Conservation (phyloP, 2,329 filamentous ascomycete genomes). For the Fusarium compactum region DNA sequence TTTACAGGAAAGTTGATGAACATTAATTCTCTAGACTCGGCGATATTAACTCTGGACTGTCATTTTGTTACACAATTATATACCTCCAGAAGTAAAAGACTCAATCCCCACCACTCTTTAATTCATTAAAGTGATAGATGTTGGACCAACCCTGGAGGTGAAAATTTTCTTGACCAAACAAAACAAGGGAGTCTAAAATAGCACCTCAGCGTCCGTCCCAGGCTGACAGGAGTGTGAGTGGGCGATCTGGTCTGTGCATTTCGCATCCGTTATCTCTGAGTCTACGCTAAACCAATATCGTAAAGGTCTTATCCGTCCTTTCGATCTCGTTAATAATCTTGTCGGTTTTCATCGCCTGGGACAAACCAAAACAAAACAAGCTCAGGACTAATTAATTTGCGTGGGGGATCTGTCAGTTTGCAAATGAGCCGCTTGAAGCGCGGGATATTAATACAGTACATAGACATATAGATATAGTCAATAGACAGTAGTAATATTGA, state of each 20-base stretch:
- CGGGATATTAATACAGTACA: background rate
- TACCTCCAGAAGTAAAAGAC: background rate
- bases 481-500: background rate
- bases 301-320: conserved; percentile 22
- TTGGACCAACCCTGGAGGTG: conserved; percentile 14
- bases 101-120: conserved; percentile 24
- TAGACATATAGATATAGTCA: background rate
- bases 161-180: conserved; percentile 34
- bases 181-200: conserved; percentile 19
- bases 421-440: conserved; percentile 5
- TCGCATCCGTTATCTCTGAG: conserved; percentile 38
- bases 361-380: background rate
- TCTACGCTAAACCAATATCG: conserved; percentile 7
- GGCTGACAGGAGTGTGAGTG: conserved; percentile 28
- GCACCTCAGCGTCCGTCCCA: background rate
- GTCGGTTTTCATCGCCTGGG: background rate
- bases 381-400: conserved; percentile 6
- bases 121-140: background rate
- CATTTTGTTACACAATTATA: too few relatives aligned
- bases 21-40: conserved; percentile 16
- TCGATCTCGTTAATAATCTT: conserved; percentile 21
- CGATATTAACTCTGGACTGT: background rate
- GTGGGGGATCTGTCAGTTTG: background rate
- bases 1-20: background rate
- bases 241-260: conserved; percentile 39